phyloP scores from a whole-genome alignment of 257 asterid species.

The Solanum pennellii region DNA sequence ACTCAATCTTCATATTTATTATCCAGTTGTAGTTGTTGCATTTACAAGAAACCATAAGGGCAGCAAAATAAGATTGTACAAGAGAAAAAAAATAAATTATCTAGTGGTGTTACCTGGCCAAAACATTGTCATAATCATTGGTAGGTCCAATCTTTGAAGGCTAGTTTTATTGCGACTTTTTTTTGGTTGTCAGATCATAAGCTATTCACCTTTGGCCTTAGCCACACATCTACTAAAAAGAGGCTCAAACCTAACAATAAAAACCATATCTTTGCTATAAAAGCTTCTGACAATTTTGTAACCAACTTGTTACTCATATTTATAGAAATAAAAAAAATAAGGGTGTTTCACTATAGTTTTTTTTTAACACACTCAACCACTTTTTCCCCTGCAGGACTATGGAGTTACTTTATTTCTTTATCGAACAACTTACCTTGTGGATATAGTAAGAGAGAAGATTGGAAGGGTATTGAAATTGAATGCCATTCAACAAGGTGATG shows the following conservation, averaged over 20 bases:
- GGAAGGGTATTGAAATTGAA: slow-evolving; percentile 53
- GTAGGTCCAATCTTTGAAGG: neutral
- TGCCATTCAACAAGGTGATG: slow-evolving; percentile 54
- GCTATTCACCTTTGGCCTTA: neutral
- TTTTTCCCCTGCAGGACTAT: slow-evolving; percentile 32
- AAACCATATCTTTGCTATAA: neutral
- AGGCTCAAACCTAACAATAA: neutral
- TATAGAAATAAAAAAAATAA: neutral
- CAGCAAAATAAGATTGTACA: neutral
- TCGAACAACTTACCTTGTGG: slow-evolving; percentile 61
- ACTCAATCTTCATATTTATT: neutral
- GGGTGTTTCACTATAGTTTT: neutral
- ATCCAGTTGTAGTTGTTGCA: neutral
- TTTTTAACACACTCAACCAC: neutral
- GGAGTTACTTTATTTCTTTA: slow-evolving; percentile 41
- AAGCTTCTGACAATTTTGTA: neutral
- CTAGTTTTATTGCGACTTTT: neutral
- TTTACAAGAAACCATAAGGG: neutral
- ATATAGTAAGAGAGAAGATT: slow-evolving; percentile 36
- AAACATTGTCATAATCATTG: neutral
- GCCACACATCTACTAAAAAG: neutral
- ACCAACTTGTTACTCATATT: neutral
- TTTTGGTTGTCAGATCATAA: neutral
- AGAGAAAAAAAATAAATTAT: neutral
- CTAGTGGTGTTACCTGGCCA: neutral